Conservation (phyloP, 2,329 filamentous ascomycete genomes). For the Colletotrichum sp. region DNA sequence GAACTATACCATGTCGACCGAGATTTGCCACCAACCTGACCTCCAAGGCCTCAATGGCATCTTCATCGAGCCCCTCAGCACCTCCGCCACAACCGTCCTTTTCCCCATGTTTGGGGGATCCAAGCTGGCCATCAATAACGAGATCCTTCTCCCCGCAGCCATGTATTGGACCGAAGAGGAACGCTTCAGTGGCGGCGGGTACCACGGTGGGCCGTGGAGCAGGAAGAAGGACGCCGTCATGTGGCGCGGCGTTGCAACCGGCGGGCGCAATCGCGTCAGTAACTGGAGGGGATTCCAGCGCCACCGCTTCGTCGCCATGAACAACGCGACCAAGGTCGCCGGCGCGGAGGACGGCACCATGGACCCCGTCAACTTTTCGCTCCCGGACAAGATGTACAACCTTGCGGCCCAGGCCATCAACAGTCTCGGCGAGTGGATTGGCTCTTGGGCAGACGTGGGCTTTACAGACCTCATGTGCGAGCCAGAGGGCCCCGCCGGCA, state of each 20-base stretch:
- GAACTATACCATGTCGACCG: conserved; percentile 65
- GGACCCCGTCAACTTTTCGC: conserved; percentile 55
- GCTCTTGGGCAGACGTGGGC: conserved; percentile 52
- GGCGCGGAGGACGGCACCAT: conserved; percentile 49
- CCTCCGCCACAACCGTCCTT: conserved; percentile 59
- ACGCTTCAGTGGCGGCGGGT: conserved; percentile 62
- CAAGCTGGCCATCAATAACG: conserved; percentile 72
- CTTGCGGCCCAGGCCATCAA: conserved; percentile 49
- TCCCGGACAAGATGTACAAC: conserved; percentile 53
- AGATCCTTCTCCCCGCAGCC: conserved; percentile 71
- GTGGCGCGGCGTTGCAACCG: conserved; percentile 73
- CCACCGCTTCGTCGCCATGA: conserved; percentile 76
- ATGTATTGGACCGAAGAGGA: conserved; percentile 72
- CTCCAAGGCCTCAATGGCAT: conserved; percentile 68
- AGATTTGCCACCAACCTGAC: conserved; percentile 70
- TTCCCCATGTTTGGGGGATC: conserved; percentile 73
- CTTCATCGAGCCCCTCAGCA: conserved; percentile 64
- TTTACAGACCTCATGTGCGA: conserved; percentile 62
- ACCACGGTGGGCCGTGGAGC: conserved; percentile 60
- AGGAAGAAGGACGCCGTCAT: conserved; percentile 59
- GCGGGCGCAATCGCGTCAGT: conserved; percentile 59
- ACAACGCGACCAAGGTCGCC: conserved; percentile 66
- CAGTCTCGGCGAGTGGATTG: conserved; percentile 55
- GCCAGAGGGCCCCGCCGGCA: conserved; percentile 36
- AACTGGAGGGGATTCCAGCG: conserved; percentile 79